These are phyloP conservation scores for Botrytis paeoniae DNA, from an alignment of 2,329 filamentous ascomycete species.

Conservation along the genomic window DNA sequence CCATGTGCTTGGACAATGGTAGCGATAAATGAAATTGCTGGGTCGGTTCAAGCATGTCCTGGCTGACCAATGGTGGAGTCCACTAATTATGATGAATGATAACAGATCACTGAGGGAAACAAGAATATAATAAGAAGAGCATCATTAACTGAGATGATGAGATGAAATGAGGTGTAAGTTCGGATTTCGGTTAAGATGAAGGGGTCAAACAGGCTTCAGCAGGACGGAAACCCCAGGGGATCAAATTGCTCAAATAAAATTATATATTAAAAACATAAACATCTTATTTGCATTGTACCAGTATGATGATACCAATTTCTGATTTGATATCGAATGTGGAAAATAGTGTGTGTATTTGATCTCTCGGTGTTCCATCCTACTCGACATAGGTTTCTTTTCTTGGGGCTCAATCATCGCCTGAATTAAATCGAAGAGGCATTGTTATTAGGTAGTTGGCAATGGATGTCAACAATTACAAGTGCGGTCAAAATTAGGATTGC, in stretches of 20 bases:
- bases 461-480: not conserved
- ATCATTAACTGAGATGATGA: not conserved
- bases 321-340: not conserved
- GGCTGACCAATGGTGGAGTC: not conserved
- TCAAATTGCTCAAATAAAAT: not conserved
- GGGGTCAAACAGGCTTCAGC: not conserved
- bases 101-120: not conserved
- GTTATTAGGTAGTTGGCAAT: not conserved
- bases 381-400: not conserved
- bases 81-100: not conserved
- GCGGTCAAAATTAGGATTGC: not conserved
- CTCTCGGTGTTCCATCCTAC: not conserved
- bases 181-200: slow-evolving; percentile 14
- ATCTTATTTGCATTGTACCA: not conserved
- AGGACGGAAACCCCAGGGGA: not conserved
- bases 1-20: slow-evolving; percentile 2
- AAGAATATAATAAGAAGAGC: not conserved
- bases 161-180: not conserved
- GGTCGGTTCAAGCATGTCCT: not conserved
- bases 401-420: not conserved
- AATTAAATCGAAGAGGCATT: not conserved
- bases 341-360: not conserved
- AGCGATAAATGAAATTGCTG: not conserved
- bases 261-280: not conserved
- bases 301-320: not conserved